A percentile compares a stretch with the other conserved stretches of the same genome.
These are phyloP conservation scores for Trichoderma virens DNA, from an alignment of 495 filamentous ascomycete species.

Conservation along the genomic window DNA sequence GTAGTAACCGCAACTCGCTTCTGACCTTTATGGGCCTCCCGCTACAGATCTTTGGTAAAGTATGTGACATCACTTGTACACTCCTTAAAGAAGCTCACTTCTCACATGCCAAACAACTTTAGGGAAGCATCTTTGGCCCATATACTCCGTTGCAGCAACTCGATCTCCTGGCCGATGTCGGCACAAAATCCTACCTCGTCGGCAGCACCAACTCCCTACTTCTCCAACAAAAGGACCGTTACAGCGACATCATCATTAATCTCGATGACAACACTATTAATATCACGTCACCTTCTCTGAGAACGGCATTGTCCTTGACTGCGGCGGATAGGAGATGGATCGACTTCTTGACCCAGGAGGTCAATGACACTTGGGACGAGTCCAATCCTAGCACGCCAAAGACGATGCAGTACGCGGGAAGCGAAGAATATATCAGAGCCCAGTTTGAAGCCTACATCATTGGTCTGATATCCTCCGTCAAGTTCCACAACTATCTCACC, in stretches of 20 bases:
- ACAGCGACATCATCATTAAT: constrained; percentile 95
- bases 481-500: constrained; percentile 75
- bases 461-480: constrained; percentile 77
- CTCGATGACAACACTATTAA: constrained; percentile 84
- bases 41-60: constrained; percentile 91
- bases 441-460: constrained; percentile 98
- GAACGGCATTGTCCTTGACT: constrained; percentile 69
- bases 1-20: constrained; percentile 84
- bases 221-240: constrained; percentile 90
- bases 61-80: constrained; percentile 20
- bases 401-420: constrained; percentile 90
- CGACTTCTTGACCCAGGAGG: constrained; percentile 84
- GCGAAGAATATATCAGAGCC: constrained; percentile 94
- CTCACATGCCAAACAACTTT: background rate
- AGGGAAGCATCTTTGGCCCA: constrained; percentile 92
- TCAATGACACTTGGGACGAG: constrained; percentile 96
- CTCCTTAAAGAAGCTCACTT: background rate
- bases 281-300: constrained; percentile 72
- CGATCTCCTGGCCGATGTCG: constrained; percentile 86
- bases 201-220: constrained; percentile 94
- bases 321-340: constrained; percentile 92
- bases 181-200: constrained; percentile 94
- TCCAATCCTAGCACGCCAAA: constrained; percentile 79
- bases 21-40: constrained; percentile 91
- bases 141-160: constrained; percentile 96